A percentile compares a stretch with the other conserved stretches of the same genome.
phyloP scores from a whole-genome alignment of 1,284 basidiomycete genomes.

The Mycena citricolor region DNA sequence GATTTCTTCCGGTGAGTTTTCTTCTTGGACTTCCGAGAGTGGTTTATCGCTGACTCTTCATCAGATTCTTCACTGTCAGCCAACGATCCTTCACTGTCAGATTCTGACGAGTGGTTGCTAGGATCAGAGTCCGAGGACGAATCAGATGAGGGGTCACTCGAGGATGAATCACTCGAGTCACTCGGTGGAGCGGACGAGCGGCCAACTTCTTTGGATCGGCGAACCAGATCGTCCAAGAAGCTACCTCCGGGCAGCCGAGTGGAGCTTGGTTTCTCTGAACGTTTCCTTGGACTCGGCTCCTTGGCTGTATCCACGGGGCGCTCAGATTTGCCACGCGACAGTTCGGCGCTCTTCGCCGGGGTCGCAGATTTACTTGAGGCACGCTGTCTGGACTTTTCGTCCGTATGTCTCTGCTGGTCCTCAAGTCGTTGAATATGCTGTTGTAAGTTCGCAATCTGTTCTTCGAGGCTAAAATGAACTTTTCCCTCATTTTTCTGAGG shows the following conservation, averaged over 20 bases:
- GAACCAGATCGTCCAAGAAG: not conserved
- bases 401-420: not conserved
- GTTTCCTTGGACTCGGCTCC: not conserved
- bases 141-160: no score
- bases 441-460: not conserved
- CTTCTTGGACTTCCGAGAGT: not conserved
- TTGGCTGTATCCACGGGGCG: not conserved
- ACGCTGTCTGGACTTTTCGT: not conserved
- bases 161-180: not conserved
- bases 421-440: not conserved
- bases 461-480: not conserved
- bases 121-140: no score
- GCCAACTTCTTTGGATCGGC: not conserved
- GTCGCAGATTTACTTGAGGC: not conserved
- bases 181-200: not conserved
- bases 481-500: not conserved
- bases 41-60: not conserved
- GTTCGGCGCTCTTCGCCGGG: not conserved
- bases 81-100: not conserved
- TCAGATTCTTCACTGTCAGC: not conserved
- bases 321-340: not conserved
- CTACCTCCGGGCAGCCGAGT: not conserved
- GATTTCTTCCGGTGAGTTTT: not conserved
- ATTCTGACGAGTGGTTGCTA: no score
- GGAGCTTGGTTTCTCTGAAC: not conserved